These are phyloP conservation scores for Rhizoctonia solani DNA, from an alignment of 1,284 basidiomycete genomes.

Conservation along the genomic window DNA sequence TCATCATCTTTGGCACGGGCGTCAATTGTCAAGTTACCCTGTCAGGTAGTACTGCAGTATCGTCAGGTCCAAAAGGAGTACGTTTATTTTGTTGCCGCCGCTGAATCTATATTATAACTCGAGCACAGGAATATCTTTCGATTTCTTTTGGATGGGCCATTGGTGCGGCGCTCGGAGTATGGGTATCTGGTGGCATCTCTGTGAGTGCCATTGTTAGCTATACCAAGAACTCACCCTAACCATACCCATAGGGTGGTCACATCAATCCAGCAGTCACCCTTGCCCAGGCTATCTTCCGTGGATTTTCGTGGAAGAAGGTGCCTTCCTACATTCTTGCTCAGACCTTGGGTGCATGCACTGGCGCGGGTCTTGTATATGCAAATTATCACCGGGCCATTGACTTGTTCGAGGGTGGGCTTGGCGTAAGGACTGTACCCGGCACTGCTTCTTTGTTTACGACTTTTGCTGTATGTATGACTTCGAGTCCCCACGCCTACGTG, in stretches of 20 bases:
- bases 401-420: constrained; percentile 63
- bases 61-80: constrained; percentile 63
- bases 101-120: constrained; percentile 19
- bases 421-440: constrained; percentile 62
- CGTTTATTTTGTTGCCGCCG: constrained; percentile 43
- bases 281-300: constrained; percentile 66
- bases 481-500: background rate
- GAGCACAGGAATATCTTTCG: constrained; percentile 59
- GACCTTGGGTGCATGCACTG: constrained; percentile 68
- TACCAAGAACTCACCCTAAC: background rate
- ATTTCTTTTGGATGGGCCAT: constrained; percentile 69
- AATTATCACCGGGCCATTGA: constrained; percentile 79
- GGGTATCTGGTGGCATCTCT: constrained; percentile 66
- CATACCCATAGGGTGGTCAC: constrained; percentile 59
- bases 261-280: constrained; percentile 80
- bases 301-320: constrained; percentile 80
- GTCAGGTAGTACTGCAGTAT: constrained; percentile 56
- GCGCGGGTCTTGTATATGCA: constrained; percentile 69
- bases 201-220: background rate
- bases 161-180: constrained; percentile 67
- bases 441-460: constrained; percentile 74
- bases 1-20: constrained; percentile 68
- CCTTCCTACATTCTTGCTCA: constrained; percentile 73
- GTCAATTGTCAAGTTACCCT: constrained; percentile 67
- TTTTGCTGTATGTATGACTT: constrained; percentile 58